phyloP scores from a whole-genome alignment of 768 basidiomycete species.

The Termitomyces sp. region DNA sequence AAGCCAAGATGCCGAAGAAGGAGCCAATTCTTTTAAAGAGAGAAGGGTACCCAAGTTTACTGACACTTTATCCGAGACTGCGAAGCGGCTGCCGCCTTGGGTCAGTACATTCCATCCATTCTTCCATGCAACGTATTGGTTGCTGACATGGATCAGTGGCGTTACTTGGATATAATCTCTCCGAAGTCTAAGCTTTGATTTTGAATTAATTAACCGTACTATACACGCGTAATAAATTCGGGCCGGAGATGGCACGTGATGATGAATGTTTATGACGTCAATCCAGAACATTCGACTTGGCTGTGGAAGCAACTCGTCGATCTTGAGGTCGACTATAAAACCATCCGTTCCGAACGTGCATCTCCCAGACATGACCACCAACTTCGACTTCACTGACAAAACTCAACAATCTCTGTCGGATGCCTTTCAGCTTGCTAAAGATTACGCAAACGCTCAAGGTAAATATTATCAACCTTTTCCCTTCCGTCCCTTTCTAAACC shows the following conservation, averaged over 20 bases:
- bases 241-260: background rate
- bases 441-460: conserved; percentile 82
- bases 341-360: background rate
- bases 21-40: conserved; percentile 44
- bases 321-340: background rate
- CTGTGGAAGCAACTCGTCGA: background rate
- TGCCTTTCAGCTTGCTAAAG: conserved; percentile 77
- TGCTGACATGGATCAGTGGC: conserved; percentile 9
- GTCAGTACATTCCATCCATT: conserved; percentile 24
- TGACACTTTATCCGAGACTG: conserved; percentile 36
- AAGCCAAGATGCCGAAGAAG: conserved; percentile 41
- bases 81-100: conserved; percentile 47
- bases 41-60: conserved; percentile 38
- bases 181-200: conserved; percentile 12
- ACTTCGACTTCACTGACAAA: conserved; percentile 85
- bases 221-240: background rate
- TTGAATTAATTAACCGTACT: background rate
- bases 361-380: conserved; percentile 35
- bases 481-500: background rate
- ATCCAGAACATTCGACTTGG: conserved; percentile 7
- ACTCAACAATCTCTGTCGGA: conserved; percentile 63
- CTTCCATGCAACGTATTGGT: background rate
- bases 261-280: conserved; percentile 1
- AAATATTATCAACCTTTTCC: conserved; percentile 10
- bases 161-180: conserved; percentile 11